Percentiles rank a stretch among this genome's conserved stretches.
phyloP scores from a whole-genome alignment of 495 filamentous ascomycete genomes.

The Hyaloscypha hepaticicola region DNA sequence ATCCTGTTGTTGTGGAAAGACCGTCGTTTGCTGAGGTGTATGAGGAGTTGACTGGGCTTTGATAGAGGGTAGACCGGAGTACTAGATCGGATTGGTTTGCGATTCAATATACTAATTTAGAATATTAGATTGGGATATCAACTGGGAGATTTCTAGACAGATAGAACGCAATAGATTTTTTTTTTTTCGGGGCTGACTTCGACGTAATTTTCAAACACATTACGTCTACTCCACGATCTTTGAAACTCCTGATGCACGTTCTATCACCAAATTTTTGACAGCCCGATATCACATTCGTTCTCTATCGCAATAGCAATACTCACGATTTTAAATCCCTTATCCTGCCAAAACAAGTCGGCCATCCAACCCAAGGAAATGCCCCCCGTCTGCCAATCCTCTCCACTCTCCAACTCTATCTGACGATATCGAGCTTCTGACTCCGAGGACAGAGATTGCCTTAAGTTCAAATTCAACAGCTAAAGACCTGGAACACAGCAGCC shows the following conservation, averaged over 20 bases:
- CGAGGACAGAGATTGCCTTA: too few relatives aligned
- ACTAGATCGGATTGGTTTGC: neutral
- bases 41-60: slow-evolving; percentile 21
- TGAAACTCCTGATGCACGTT: neutral
- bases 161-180: neutral
- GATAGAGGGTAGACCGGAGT: neutral
- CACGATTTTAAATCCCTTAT: too few relatives aligned
- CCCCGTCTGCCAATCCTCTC: too few relatives aligned
- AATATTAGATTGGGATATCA: too few relatives aligned
- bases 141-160: neutral
- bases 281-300: neutral
- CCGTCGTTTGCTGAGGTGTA: slow-evolving; percentile 24
- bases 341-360: too few relatives aligned
- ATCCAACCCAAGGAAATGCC: too few relatives aligned
- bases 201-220: neutral
- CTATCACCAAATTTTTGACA: neutral
- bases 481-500: too few relatives aligned
- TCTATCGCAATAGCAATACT: neutral
- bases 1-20: slow-evolving; percentile 26
- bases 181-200: neutral
- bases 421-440: too few relatives aligned
- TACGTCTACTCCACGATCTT: neutral
- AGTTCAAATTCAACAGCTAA: too few relatives aligned
- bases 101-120: neutral
- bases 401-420: too few relatives aligned